Evolutionary conservation across 1,284 basidiomycete species (phyloP).

Genomic region (Trichosporon asahii): DNA sequence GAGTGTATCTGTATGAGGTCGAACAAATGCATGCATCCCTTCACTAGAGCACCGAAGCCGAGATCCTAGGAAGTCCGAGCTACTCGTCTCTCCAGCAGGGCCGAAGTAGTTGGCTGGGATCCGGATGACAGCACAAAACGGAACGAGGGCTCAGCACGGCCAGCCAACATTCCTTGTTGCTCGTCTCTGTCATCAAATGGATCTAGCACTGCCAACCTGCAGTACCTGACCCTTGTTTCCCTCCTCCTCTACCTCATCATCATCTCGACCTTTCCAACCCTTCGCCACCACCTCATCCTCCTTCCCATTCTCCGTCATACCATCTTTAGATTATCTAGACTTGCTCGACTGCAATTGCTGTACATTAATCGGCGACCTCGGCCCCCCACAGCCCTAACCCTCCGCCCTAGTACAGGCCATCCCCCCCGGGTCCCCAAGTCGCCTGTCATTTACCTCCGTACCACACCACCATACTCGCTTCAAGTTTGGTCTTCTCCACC

Average conservation of each 20-base stretch:
- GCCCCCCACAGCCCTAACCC: not conserved
- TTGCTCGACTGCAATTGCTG: slow-evolving; percentile 8
- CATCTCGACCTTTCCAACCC: not conserved
- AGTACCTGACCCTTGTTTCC: slow-evolving; percentile 6
- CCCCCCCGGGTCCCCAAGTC: slow-evolving; percentile 8
- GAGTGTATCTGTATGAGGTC: not conserved
- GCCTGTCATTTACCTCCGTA: slow-evolving; percentile 6
- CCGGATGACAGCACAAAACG: not conserved
- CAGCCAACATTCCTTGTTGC: slow-evolving; percentile 5
- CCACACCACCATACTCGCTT: not conserved
- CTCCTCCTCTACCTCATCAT: not conserved
- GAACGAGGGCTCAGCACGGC: not conserved
- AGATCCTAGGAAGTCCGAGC: not conserved
- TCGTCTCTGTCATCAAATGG: slow-evolving; percentile 7
- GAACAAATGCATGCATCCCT: not conserved
- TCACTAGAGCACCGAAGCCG: not conserved
- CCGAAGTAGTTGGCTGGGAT: not conserved
- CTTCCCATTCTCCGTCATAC: not conserved
- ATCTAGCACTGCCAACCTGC: not conserved
- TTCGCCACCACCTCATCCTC: slow-evolving; percentile 8
- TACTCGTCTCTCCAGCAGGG: not conserved
- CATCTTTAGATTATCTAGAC: slow-evolving; percentile 10
- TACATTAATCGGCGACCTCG: not conserved
- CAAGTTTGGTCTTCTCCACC: not conserved
- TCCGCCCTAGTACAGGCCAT: not conserved